Evolutionary conservation across 345 rosid species (phyloP).

Genomic region (Corchorus olitorius): DNA sequence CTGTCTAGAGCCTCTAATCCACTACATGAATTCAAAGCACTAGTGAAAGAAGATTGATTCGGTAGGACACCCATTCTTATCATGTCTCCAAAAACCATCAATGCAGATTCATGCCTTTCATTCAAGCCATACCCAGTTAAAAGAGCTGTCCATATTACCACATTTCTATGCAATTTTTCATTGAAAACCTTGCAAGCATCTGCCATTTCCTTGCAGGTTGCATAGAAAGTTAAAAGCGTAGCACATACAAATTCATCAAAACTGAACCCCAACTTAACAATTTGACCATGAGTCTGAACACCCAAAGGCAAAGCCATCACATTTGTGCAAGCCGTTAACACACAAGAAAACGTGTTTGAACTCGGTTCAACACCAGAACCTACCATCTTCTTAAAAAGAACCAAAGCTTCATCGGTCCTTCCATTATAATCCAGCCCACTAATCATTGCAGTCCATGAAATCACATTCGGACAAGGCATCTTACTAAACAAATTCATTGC

Average conservation of each 20-base stretch:
- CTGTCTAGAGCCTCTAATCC: conserved; percentile 61
- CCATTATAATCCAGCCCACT: conserved; percentile 67
- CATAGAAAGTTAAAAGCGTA: conserved; percentile 67
- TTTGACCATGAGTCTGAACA: conserved; percentile 54
- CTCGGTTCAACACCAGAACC: conserved; percentile 42
- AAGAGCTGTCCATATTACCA: conserved; percentile 74
- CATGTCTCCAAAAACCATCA: conserved; percentile 58
- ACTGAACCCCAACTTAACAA: conserved; percentile 48
- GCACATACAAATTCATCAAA: conserved; percentile 54
- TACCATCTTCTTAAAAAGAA: conserved; percentile 52
- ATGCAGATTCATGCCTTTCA: conserved; percentile 48
- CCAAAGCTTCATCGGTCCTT: conserved; percentile 51
- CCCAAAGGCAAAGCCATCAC: conserved; percentile 46
- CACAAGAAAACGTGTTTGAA: conserved; percentile 54
- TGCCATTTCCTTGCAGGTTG: conserved; percentile 53
- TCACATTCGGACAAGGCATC: conserved; percentile 63
- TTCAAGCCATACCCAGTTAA: conserved; percentile 61
- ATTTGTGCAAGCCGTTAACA: conserved; percentile 65
- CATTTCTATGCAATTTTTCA: conserved; percentile 42
- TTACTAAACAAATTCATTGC: conserved; percentile 55
- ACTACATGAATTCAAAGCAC: conserved; percentile 65
- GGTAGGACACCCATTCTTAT: conserved; percentile 50
- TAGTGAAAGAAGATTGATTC: conserved; percentile 70
- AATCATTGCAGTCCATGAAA: conserved; percentile 88
- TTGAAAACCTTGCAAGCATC: conserved; percentile 46